These are phyloP conservation scores for Pseudocercospora cruenta DNA, from an alignment of 2,329 filamentous ascomycete species.

Conservation along the genomic window DNA sequence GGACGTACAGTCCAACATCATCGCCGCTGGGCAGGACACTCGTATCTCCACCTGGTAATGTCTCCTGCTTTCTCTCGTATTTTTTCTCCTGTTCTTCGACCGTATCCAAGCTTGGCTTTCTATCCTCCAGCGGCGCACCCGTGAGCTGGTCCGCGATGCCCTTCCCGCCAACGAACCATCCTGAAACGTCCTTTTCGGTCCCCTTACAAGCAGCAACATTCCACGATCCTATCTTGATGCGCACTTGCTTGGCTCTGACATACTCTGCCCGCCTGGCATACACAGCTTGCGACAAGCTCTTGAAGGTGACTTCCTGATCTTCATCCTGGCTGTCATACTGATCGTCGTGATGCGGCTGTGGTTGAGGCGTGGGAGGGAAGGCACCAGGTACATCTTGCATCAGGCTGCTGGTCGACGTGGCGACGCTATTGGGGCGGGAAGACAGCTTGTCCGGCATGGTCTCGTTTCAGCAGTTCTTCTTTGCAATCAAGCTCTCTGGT, in stretches of 20 bases:
- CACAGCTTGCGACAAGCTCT: conserved; percentile 59
- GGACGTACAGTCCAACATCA: conserved; percentile 84
- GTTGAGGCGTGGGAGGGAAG: conserved; percentile 43
- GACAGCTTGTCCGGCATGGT: conserved; percentile 23
- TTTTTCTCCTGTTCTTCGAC: conserved; percentile 54
- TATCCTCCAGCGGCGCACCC: conserved; percentile 46
- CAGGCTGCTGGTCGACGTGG: conserved; percentile 38
- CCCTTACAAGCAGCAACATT: conserved; percentile 86
- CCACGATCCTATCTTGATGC: conserved; percentile 91
- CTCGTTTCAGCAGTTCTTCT: neutral
- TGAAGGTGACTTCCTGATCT: conserved; percentile 25
- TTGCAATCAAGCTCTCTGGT: neutral
- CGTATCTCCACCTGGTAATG: conserved; percentile 51
- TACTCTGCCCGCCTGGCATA: conserved; percentile 79
- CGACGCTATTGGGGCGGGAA: conserved; percentile 27
- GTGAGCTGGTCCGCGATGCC: conserved; percentile 68
- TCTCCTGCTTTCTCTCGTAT: conserved; percentile 46
- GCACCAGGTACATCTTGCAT: conserved; percentile 54
- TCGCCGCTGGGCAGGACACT: conserved; percentile 58
- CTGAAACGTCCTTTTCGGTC: conserved; percentile 82
- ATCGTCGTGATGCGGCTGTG: conserved; percentile 28
- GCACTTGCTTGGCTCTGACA: conserved; percentile 71
- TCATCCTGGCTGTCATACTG: conserved; percentile 21
- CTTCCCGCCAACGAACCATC: conserved; percentile 83
- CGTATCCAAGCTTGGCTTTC: conserved; percentile 41